These are phyloP conservation scores for Lichtheimia ornata DNA, from an alignment of 371 early-diverging fungal genomes.

Conservation along the genomic window DNA sequence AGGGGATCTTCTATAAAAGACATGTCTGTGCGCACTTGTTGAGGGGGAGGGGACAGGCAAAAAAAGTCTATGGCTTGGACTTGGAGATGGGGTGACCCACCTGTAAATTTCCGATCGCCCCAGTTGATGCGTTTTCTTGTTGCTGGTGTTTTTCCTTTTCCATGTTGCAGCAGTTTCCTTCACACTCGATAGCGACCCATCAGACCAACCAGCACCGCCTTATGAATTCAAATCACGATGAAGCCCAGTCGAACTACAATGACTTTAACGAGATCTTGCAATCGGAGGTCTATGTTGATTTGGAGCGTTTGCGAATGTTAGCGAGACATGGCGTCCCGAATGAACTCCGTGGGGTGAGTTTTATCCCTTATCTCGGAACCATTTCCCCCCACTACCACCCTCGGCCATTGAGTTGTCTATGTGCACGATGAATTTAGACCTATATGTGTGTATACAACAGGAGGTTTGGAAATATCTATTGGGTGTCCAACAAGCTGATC, in stretches of 20 bases:
- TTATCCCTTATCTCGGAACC: neutral
- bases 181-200: neutral
- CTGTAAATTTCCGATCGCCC: too few species aligned
- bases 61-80: too few species aligned
- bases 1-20: too few species aligned
- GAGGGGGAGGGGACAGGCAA: too few species aligned
- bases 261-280: slow-evolving; percentile 83
- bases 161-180: slow-evolving; percentile 3
- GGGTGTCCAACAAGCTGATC: slow-evolving; percentile 83
- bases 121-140: neutral
- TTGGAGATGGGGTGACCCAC: too few species aligned
- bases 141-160: neutral
- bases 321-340: slow-evolving; percentile 88
- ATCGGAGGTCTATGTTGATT: slow-evolving; percentile 86
- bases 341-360: slow-evolving; percentile 78
- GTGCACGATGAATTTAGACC: slow-evolving; percentile 1
- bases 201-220: neutral
- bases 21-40: too few species aligned
- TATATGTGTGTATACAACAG: slow-evolving; percentile 32
- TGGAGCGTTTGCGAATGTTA: slow-evolving; percentile 77
- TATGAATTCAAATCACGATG: slow-evolving; percentile 32
- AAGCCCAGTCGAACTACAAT: slow-evolving; percentile 54
- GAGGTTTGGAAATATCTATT: slow-evolving; percentile 92
- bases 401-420: neutral
- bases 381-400: too few species aligned